These are phyloP conservation scores for Saksenaea vasiformis DNA, from an alignment of 371 early-diverging fungal species.

Conservation along the genomic window DNA sequence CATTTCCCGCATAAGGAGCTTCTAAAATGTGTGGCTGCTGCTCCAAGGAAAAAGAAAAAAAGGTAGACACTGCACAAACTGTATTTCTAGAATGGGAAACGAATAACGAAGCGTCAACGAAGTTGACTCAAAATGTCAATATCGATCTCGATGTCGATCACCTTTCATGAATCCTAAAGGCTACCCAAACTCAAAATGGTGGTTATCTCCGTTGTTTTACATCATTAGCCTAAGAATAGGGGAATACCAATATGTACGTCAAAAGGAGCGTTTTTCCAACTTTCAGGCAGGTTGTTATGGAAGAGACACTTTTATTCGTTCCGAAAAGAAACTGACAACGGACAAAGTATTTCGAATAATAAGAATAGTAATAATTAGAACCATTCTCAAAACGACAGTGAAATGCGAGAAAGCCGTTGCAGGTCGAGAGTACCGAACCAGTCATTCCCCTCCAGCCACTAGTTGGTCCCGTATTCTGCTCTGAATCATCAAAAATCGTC, in stretches of 20 bases:
- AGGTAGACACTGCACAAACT: background rate
- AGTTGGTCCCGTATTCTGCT: background rate
- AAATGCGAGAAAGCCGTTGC: background rate
- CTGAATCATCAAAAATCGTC: background rate
- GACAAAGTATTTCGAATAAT: background rate
- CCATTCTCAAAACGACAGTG: background rate
- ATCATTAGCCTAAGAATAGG: background rate
- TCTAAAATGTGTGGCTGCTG: background rate
- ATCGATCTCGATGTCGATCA: slow-evolving; percentile 4
- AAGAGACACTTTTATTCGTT: slow-evolving; percentile 4
- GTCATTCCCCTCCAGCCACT: background rate
- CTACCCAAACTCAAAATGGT: background rate
- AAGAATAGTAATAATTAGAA: background rate
- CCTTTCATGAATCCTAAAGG: background rate
- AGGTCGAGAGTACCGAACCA: background rate
- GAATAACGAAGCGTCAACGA: background rate
- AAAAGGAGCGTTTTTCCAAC: background rate
- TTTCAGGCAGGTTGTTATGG: background rate
- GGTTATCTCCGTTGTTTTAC: background rate
- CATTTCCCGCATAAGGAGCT: background rate
- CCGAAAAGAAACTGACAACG: background rate
- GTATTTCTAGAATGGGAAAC: background rate
- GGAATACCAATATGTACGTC: background rate
- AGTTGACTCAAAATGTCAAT: slow-evolving; percentile 1
- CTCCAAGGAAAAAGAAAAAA: background rate